Evolutionary conservation across 1,284 basidiomycete species (phyloP).

Genomic region (Ustilago sp.): DNA sequence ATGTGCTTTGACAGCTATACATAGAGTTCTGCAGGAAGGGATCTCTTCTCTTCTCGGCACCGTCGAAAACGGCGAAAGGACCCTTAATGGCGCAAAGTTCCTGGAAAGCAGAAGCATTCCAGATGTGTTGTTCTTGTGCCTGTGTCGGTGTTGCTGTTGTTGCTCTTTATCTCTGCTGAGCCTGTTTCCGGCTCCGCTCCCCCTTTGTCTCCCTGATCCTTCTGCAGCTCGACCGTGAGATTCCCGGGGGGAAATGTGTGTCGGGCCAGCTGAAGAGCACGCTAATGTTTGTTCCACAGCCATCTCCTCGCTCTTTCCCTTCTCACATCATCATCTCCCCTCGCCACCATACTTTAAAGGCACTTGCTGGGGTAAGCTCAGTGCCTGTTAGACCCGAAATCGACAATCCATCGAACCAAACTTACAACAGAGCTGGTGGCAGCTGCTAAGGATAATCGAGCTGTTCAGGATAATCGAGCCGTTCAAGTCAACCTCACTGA

Average conservation of each 20-base stretch:
- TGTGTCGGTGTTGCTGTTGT: not conserved
- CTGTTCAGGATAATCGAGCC: too few species aligned
- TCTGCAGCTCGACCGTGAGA: not conserved
- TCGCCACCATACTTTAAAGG: not conserved
- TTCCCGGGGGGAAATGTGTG: not conserved
- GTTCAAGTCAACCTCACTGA: too few species aligned
- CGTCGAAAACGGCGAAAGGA: not conserved
- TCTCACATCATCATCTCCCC: not conserved
- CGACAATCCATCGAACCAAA: not conserved
- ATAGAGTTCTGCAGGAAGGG: not conserved
- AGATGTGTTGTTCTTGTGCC: constrained; percentile 4
- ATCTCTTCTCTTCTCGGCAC: not conserved
- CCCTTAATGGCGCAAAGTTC: not conserved
- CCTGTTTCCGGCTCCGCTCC: not conserved
- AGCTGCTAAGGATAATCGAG: too few species aligned
- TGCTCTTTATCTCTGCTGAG: not conserved
- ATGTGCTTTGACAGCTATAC: not conserved
- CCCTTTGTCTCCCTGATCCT: not conserved
- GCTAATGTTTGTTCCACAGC: not conserved
- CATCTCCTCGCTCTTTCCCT: not conserved
- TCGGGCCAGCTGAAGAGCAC: not conserved
- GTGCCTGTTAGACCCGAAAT: too few species aligned
- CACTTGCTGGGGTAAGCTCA: too few species aligned
- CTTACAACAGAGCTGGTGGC: not conserved
- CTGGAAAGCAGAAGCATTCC: not conserved